phyloP scores from a whole-genome alignment of 2,329 filamentous ascomycete species.

The Colletotrichum sp. region DNA sequence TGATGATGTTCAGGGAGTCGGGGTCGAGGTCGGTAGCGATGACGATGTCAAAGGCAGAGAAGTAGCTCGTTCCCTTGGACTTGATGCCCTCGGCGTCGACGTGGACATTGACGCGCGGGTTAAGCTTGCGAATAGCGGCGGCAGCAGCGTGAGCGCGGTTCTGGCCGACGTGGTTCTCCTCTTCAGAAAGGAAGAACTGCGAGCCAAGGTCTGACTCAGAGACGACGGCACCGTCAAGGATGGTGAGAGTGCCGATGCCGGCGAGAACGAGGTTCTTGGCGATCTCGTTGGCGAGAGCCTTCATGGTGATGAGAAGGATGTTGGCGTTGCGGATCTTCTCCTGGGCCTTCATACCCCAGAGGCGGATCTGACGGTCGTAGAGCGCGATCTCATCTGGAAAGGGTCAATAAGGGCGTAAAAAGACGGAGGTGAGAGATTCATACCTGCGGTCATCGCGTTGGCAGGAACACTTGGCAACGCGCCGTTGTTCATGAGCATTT shows the following conservation, averaged over 20 bases:
- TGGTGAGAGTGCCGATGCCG: constrained; percentile 87
- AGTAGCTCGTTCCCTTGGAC: constrained; percentile 75
- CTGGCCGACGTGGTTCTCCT: constrained; percentile 73
- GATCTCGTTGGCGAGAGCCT: constrained; percentile 89
- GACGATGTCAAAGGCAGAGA: constrained; percentile 79
- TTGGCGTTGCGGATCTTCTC: constrained; percentile 89
- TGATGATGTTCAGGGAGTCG: constrained; percentile 76
- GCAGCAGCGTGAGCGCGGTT: constrained; percentile 86
- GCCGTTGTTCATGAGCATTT: constrained; percentile 19
- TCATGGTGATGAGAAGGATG: constrained; percentile 87
- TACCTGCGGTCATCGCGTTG: constrained; percentile 34
- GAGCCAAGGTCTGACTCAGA: constrained; percentile 81
- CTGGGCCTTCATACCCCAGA: constrained; percentile 97
- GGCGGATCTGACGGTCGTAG: constrained; percentile 95
- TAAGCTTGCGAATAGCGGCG: constrained; percentile 81
- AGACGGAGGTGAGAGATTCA: neutral
- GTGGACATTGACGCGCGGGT: constrained; percentile 82
- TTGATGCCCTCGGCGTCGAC: constrained; percentile 73
- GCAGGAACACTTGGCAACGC: constrained; percentile 10
- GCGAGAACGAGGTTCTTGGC: constrained; percentile 94
- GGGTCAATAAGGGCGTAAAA: neutral
- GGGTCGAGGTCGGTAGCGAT: constrained; percentile 90
- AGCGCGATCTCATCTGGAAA: constrained; percentile 87
- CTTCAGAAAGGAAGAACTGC: constrained; percentile 77
- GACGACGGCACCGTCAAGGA: constrained; percentile 79